phyloP scores from a whole-genome alignment of 1,284 basidiomycete genomes.

The Irpex sp. region DNA sequence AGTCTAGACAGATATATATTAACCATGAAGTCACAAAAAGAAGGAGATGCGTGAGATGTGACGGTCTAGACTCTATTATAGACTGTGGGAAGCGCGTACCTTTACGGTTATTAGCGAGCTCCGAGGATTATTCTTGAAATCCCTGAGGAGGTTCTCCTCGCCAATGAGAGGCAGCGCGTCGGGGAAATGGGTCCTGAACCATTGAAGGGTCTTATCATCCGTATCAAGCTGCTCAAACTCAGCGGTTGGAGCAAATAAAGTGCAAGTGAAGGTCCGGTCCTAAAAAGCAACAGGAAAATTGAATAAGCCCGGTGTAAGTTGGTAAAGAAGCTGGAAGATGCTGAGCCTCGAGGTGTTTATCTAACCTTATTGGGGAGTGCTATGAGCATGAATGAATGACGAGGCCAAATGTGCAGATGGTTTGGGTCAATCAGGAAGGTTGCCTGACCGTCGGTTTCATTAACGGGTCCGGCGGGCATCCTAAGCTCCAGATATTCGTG shows the following conservation, averaged over 20 bases:
- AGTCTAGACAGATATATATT: constrained; percentile 41
- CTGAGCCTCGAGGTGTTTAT: constrained; percentile 15
- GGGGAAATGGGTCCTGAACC: constrained; percentile 86
- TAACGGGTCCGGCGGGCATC: constrained; percentile 75
- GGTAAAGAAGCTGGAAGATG: constrained; percentile 18
- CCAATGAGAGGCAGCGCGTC: constrained; percentile 87
- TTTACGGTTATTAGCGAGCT: constrained; percentile 90
- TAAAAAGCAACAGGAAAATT: constrained; percentile 26
- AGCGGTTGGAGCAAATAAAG: constrained; percentile 85
- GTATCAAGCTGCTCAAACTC: constrained; percentile 71
- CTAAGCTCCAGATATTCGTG: constrained; percentile 96
- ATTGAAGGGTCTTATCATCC: constrained; percentile 59
- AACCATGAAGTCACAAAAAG: not conserved
- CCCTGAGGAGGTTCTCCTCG: constrained; percentile 68
- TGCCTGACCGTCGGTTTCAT: constrained; percentile 52
- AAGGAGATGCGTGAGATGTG: constrained; percentile 9
- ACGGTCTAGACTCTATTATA: constrained; percentile 9
- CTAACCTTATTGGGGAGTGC: constrained; percentile 92
- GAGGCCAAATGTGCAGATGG: constrained; percentile 98
- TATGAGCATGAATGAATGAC: constrained; percentile 98
- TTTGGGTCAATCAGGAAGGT: constrained; percentile 87
- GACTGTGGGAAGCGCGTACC: constrained; percentile 43
- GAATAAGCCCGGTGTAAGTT: constrained; percentile 17
- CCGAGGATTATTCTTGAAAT: constrained; percentile 81
- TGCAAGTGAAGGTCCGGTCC: constrained; percentile 89